Evolutionary conservation across 1,284 basidiomycete species (phyloP).

Genomic region (Tilletia horrida): DNA sequence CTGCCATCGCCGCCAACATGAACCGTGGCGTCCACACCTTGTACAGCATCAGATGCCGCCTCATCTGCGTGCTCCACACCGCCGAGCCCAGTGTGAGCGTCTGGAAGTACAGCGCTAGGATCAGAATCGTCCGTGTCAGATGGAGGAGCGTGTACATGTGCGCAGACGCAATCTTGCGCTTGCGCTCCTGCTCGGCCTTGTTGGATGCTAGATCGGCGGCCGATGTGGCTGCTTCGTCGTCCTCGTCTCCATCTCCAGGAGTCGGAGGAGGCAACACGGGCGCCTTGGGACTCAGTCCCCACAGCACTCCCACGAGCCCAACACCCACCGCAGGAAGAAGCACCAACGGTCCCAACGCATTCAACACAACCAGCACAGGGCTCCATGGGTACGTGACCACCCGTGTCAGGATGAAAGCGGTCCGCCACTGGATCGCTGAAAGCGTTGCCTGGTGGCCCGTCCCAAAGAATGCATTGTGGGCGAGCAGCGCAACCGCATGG

Average conservation of each 20-base stretch:
- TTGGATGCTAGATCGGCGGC: not conserved
- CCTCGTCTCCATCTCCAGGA: not conserved
- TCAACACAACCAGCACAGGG: slow-evolving; percentile 72
- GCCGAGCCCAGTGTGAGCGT: slow-evolving; percentile 67
- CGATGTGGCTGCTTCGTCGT: not conserved
- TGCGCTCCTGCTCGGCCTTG: not conserved
- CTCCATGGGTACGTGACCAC: slow-evolving; percentile 72
- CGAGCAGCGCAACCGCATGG: slow-evolving; percentile 31
- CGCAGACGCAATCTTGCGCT: not conserved
- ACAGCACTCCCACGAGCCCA: slow-evolving; percentile 70
- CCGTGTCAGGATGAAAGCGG: slow-evolving; percentile 69
- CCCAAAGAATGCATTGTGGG: slow-evolving; percentile 68
- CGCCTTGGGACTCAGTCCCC: slow-evolving; percentile 73
- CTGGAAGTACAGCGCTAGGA: slow-evolving; percentile 69
- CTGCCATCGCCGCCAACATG: slow-evolving; percentile 67
- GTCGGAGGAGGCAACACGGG: not conserved
- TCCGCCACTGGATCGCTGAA: slow-evolving; percentile 90
- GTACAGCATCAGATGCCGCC: slow-evolving; percentile 97
- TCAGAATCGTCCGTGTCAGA: slow-evolving; percentile 62
- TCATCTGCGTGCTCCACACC: slow-evolving; percentile 70
- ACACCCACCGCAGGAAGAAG: slow-evolving; percentile 65
- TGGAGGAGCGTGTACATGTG: slow-evolving; percentile 22
- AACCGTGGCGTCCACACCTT: slow-evolving; percentile 95
- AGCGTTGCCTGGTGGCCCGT: slow-evolving; percentile 91
- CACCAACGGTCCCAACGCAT: slow-evolving; percentile 72